A percentile compares a stretch with the other conserved stretches of the same genome.
phyloP scores from a whole-genome alignment of 2,329 filamentous ascomycete species.

The Tolypocladium nubicola region DNA sequence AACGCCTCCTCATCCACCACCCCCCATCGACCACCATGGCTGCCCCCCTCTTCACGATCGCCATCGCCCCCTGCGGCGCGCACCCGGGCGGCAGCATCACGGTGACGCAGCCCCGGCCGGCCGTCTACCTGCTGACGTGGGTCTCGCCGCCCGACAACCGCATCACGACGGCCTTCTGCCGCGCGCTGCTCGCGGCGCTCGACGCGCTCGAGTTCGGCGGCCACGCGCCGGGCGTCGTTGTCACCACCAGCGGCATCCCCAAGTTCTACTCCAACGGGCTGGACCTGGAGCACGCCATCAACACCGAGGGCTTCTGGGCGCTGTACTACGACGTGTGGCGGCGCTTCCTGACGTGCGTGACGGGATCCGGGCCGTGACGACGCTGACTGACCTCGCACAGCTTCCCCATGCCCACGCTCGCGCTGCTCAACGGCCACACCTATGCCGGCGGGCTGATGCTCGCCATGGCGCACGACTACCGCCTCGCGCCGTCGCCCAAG shows the following conservation, averaged over 20 bases:
- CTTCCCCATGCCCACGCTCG: conserved; percentile 73
- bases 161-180: conserved; percentile 57
- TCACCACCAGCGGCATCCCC: conserved; percentile 63
- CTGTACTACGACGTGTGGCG: conserved; percentile 55
- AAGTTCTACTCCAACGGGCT: conserved; percentile 82
- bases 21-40: conserved; percentile 3
- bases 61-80: conserved; percentile 36
- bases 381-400: conserved; percentile 6
- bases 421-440: conserved; percentile 69
- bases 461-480: conserved; percentile 75
- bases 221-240: conserved; percentile 59
- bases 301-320: conserved; percentile 50
- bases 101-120: conserved; percentile 48
- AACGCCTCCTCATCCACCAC: neutral
- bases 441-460: conserved; percentile 78
- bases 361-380: too few species aligned
- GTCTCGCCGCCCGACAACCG: conserved; percentile 66
- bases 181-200: conserved; percentile 57
- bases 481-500: conserved; percentile 57
- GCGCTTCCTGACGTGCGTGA: conserved; percentile 34
- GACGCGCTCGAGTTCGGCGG: conserved; percentile 60
- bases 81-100: conserved; percentile 47
- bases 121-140: conserved; percentile 65
- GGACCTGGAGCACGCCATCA: conserved; percentile 58
- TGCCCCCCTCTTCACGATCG: conserved; percentile 32